Base-by-base conservation (phyloP, 202 grass and related monocot species). In the Eragrostis tef region DNA sequence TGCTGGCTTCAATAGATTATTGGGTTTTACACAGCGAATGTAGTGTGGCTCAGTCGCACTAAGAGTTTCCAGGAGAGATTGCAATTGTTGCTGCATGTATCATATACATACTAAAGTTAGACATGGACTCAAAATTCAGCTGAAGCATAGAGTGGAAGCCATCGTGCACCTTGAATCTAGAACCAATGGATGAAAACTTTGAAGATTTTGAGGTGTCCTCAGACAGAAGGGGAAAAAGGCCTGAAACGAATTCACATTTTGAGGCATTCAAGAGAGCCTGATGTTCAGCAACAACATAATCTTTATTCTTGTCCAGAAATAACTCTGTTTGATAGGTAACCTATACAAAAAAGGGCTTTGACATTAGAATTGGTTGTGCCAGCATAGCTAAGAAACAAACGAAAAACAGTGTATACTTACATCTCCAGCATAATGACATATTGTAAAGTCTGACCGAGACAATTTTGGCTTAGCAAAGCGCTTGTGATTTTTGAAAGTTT, bases 21-120 rank as follows among this genome's bases (percentile, higher is more conserved):
- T 99, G 43, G 96, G 96, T 85, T 99, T 99, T 63, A 99, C 90
- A 91, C 96, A 99, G 26, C 96, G 90, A 87, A 99, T 99, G 79
- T 99, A 99, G 87, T 99, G 96, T 22, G 96, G 96, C 75, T 99
- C 96, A 58, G 96, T 99, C 68, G 89, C 58, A 88, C 86, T 99
- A 65, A 99, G 81, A 52, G 93, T 99, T 86, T 99, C 96, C 83
- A 99, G 83, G 63, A 99, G 86, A 79, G 93, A 85, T 89, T 96
- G 90, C 71, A 99, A 77, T 96, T 99, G 96, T 99, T 96, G 96
- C 96, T 99, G 89, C 83, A 89, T 71, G 74, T 72, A 25, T 81
- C 63, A 69, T 48, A 80, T 78, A 77, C 78, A 6, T 45, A 68
- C 67, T 56, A 88, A 49, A 82, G 82, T 70, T 25, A 45, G 31